A percentile compares a stretch with the other conserved stretches of the same genome.
phyloP scores from a whole-genome alignment of 768 basidiomycete genomes.

The Dentipellis sp. region DNA sequence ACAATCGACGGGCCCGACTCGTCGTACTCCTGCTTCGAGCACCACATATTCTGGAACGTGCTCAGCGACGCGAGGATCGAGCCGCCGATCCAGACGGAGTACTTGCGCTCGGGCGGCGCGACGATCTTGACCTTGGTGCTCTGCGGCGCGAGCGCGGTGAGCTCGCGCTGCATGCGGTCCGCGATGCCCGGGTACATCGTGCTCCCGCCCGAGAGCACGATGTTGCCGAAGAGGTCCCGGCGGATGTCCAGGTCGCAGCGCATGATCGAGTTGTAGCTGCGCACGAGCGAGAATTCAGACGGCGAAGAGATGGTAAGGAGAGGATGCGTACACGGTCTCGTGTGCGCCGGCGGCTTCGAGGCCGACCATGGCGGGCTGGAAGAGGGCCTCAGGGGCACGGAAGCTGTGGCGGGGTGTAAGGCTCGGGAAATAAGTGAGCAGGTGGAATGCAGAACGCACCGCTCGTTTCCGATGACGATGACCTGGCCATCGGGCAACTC shows the following conservation, averaged over 20 bases:
- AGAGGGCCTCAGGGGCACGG: constrained; percentile 91
- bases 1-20: constrained; percentile 74
- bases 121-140: constrained; percentile 96
- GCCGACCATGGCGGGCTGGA: constrained; percentile 87
- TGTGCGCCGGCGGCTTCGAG: constrained; percentile 68
- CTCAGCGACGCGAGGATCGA: constrained; percentile 81
- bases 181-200: constrained; percentile 92
- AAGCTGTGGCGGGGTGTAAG: constrained; percentile 26
- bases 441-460: constrained; percentile 28
- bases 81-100: constrained; percentile 92
- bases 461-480: constrained; percentile 81
- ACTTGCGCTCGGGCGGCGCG: constrained; percentile 71
- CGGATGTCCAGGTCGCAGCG: constrained; percentile 79
- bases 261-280: constrained; percentile 50
- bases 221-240: constrained; percentile 73
- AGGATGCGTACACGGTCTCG: constrained; percentile 60
- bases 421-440: not conserved
- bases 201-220: constrained; percentile 61
- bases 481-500: constrained; percentile 63
- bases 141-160: constrained; percentile 73
- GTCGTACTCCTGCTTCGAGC: constrained; percentile 89
- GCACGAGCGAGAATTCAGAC: constrained; percentile 3
- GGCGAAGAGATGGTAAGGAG: not conserved
- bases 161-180: constrained; percentile 93
- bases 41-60: constrained; percentile 97